Evolutionary conservation across 257 asterid genomes (phyloP), one percentile per base, ranked within the genome.

Genomic region (Jacaranda mimosifolia): DNA sequence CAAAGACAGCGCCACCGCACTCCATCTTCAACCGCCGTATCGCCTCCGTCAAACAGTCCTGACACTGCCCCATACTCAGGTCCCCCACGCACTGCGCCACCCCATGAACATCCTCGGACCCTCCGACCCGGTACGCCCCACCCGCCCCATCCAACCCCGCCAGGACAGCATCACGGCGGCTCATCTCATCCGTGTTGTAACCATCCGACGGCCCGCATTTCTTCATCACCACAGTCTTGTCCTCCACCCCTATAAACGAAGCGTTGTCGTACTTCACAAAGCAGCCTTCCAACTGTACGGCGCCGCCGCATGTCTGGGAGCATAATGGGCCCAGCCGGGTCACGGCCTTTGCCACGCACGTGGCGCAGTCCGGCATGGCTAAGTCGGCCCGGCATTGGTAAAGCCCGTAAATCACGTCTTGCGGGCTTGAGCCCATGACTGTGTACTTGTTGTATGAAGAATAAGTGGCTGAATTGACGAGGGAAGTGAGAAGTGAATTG

Each of bases 21-120:
- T 93, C 98, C 48, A 77, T 81, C 83, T 79, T 95, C 84, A 95
- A 71, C 91, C 87, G 91, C 77, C 86, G 72, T 70, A 95, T 87
- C 36, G 97, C 97, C 86, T 91, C 98, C 80, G 90, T 64, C 68
- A 93, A 19, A 43, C 99, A 95, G 60, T 91, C 98, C 86, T 95
- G 97, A 19, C 99, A 95, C 89, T 93, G 92, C 51, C 91, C 97
- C 57, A 0, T 39, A 67, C 93, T 93, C 87, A 95, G 75, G 72
- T 95, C 99, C 52, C 99, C 99, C 1, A 89, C 91, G 63, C 99
- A 95, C 84, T 95, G 98, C 79, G 96, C 97, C 89, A 93, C 86
- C 52, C 98, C 99, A 74, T 87, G 89, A 3, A 89, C 89, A 46
- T 87, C 96, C 81, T 80, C 83, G 0, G 97, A 77, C 57, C 97